Base-by-base conservation (phyloP, 129 eudicot species). In the Pseudognaphalium luteoalbum region DNA sequence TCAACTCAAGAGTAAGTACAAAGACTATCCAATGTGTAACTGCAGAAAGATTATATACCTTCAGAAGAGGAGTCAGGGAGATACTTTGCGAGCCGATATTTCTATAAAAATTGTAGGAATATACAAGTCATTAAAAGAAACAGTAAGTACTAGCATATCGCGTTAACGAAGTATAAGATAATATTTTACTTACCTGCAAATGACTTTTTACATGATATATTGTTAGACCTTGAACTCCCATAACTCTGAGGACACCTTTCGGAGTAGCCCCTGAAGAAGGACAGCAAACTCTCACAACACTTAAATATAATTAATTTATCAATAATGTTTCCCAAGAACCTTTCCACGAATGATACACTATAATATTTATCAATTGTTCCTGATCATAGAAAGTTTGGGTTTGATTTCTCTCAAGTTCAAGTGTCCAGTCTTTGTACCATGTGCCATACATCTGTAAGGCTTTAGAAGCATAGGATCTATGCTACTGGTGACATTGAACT, bases 191-290 rank as follows among this genome's bases (percentile, higher is more conserved):
- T 29, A 84, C 91, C 88, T 88, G 92, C 76, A 88, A 78, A 76
- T 88, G 89, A 83, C 92, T 88, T 79, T 88, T 88, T 52, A 88
- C 92, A 85, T 88, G 92, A 79, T 88, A 88, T 73, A 88, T 88
- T 52, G 92, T 88, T 60, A 88, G 76, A 29, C 89, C 89, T 64
- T 85, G 85, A 62, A 87, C 92, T 73, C 92, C 92, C 92, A 87
- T 87, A 67, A 87, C 92, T 82, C 92, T 85, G 30, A 87, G 83
- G 68, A 87, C 92, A 4, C 92, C 92, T 87, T 87, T 85, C n/a
- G 92, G 89, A 34, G 92, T 87, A 56, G 89, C 89, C 79, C 92
- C 92, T 87, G 78, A 21, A 22, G 54, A 47, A 47, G 17, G 70
- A 71, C 73, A 57, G 39, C 1, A 47, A 47, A 47, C 54, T 47